A percentile compares a stretch with the other conserved stretches of the same genome.
phyloP scores from a whole-genome alignment of 306 rosid species.

The Morella rubra region DNA sequence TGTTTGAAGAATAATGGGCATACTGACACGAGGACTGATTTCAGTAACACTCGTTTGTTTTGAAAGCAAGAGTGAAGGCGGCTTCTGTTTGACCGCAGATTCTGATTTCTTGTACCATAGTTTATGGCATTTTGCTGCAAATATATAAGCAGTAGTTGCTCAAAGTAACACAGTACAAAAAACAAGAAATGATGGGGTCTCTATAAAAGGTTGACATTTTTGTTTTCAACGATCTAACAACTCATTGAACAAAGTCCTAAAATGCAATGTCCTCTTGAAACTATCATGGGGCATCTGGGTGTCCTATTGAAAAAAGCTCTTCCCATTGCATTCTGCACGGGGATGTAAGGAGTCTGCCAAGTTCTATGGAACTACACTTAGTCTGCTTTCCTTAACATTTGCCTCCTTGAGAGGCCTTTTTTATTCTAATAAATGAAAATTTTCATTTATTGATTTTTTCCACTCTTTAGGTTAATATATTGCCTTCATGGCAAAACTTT shows the following conservation, averaged over 20 bases:
- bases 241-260: not conserved
- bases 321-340: not conserved
- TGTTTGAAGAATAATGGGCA: not conserved
- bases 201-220: not conserved
- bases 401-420: not conserved
- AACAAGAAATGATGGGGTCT: not conserved
- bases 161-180: not conserved
- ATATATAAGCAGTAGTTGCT: not conserved
- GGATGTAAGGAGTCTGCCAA: not conserved
- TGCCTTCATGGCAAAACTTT: too few species aligned
- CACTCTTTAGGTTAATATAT: too few species aligned
- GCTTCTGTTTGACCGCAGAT: not conserved
- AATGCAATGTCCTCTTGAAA: not conserved
- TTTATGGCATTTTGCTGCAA: not conserved
- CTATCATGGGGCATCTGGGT: not conserved
- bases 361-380: not conserved
- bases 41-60: not conserved
- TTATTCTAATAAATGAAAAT: too few species aligned
- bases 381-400: not conserved
- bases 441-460: too few species aligned
- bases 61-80: not conserved
- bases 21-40: not conserved
- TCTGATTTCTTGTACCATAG: not conserved
- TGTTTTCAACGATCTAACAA: not conserved
- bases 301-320: not conserved